phyloP scores from a whole-genome alignment of 441 rosid species.

The Theobroma grandiflorum region DNA sequence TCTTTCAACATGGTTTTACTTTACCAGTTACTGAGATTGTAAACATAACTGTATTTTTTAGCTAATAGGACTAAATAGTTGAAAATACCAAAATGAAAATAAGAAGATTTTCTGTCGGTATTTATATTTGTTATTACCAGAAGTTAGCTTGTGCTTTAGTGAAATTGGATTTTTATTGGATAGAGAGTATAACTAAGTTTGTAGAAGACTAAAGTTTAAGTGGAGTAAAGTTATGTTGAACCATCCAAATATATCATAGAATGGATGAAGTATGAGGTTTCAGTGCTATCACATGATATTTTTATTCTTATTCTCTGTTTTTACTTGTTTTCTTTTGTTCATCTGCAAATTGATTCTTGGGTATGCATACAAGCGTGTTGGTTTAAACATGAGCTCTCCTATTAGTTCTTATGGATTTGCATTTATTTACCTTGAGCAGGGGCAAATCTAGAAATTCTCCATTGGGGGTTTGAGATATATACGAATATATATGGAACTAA shows the following conservation, averaged over 20 bases:
- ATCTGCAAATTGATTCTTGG: constrained; percentile 7
- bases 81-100: background rate
- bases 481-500: too few relatives aligned
- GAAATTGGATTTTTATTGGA: background rate
- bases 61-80: background rate
- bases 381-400: background rate
- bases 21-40: background rate
- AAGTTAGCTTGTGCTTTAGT: background rate
- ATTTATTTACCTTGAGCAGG: background rate
- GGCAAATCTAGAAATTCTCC: too few relatives aligned
- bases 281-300: background rate
- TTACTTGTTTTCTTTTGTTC: background rate
- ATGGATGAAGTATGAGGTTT: background rate
- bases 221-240: background rate
- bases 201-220: background rate
- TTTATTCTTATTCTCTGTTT: constrained; percentile 10
- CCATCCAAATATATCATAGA: background rate
- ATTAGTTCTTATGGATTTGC: background rate
- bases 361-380: background rate
- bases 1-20: background rate
- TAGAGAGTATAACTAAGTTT: background rate
- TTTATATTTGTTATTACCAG: background rate
- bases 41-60: background rate
- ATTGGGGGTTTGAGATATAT: too few relatives aligned
- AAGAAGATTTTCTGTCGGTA: background rate